Base-by-base conservation (phyloP, 2,329 filamentous ascomycete species). In the Fusarium keratoplasticum region DNA sequence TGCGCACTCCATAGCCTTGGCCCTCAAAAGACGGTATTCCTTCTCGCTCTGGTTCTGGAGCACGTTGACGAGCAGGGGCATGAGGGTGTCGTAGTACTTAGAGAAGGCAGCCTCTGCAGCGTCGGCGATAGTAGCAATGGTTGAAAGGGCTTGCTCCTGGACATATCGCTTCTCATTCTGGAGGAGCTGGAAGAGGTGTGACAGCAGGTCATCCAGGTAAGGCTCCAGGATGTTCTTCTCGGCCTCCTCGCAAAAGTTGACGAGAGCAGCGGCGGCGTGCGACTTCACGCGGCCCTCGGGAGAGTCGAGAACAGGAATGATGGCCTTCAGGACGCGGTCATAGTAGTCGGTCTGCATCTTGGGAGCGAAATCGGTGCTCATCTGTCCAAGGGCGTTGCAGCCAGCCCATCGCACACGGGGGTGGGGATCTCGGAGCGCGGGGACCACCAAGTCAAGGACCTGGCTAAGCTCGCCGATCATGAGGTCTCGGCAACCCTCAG, bases 1-100 rank as follows among this genome's bases (percentile, higher is more conserved):
- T 20, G 96, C 96, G 81, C 96, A 99, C 84, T 99, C 96, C 96
- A 99, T 99, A 4, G 96, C 96, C 87, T 99, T 99, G 59, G 96
- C 96, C 67, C 96, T 91, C 42, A 99, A 89, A 55, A 98, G 87
- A 63, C 96, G 90, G 83, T 95, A 95, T 80, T 99, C 96, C 85
- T 97, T 98, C 62, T 95, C 94, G 78, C 95, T 96, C 80, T 98
- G 95, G 76, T 95, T 91, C 80, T 92, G 93, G 60, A 99, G 86
- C 11, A 98, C 96, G 71, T 93, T 94, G 83, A 98, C 95, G 9
- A 99, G 88, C 58, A 98, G 87, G 18, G 96, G 96, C 96, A 99
- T 99, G 40, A 99, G 88, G 8, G 93, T 96, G 75, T 96, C 93
- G 83, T 99, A 99, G 85, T 98, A 99, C 83, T 96, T 96, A 60